Base-by-base conservation (phyloP, 352 stramenopile species). In the Globisporangium nunn region DNA sequence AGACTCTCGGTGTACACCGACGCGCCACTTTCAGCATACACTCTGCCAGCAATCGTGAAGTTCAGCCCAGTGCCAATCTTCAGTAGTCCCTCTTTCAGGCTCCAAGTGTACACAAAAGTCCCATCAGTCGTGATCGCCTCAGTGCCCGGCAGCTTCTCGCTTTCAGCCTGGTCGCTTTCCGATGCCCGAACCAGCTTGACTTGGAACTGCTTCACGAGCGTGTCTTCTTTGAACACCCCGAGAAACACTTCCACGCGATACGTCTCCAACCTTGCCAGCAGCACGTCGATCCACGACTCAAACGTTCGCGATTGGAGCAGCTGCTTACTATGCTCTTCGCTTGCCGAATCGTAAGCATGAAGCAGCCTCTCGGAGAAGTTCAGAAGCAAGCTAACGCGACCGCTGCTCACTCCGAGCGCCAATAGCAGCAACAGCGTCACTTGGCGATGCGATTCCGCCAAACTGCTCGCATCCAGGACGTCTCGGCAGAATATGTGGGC, bases 21-120 rank as follows among this genome's bases (percentile, higher is more conserved):
- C 6, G 70, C 37, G 43, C 66, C 61, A 8, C 62, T 52, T 29
- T 70, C 65, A 28, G 64, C 64, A 55, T 92, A 90, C 3, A 92
- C 68, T 64, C 78, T 71, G n/a, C 81, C 81, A 31, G 74, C 70
- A 23, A 91, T 75, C 41, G 77, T 89, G 45, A 86, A 88, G 50
- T 91, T 85, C 15, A 70, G 50, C 1, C 82, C 82, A 0, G 74
- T 87, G n/a, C 82, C 82, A 50, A 92, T 66, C 61, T 89, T 92
- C 31, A 59, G 53, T 2, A 92, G 52, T 0, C 80, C 80, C 6
- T 64, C 65, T 1, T 44, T 45, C 11, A 67, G 31, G 56, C 61
- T 79, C 78, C 81, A 92, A 8, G 59, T 71, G 53, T 87, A 92
- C 10, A 84, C 40, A 58, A 81, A 91, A 29, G 40, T 89, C n/a